A percentile compares a stretch with the other conserved stretches of the same genome.
Conservation (phyloP, 306 rosid species). For the Casuarina cunninghamiana region DNA sequence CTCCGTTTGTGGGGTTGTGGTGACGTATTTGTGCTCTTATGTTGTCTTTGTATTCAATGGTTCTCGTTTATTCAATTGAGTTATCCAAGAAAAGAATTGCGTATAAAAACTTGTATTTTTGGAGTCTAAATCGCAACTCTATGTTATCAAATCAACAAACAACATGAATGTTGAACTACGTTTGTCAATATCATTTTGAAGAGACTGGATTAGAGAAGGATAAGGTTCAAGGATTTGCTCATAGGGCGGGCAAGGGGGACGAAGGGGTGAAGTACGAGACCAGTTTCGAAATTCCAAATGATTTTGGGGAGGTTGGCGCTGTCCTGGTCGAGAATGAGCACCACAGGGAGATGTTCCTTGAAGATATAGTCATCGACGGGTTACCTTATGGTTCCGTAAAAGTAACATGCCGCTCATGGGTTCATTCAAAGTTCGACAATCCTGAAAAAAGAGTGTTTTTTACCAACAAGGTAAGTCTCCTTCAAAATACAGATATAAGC, state of each 20-base stretch:
- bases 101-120: too few relatives aligned
- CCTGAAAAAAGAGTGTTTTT: conserved; percentile 57
- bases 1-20: too few relatives aligned
- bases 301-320: conserved; percentile 66
- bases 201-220: conserved; percentile 58
- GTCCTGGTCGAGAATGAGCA: conserved; percentile 69
- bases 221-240: conserved; percentile 47
- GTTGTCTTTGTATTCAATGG: too few relatives aligned
- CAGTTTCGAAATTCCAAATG: conserved; percentile 43
- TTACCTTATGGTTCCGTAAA: conserved; percentile 29
- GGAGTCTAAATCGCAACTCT: too few relatives aligned
- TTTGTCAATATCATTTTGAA: background rate
- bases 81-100: background rate
- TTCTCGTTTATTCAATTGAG: too few relatives aligned
- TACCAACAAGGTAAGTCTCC: conserved; percentile 46
- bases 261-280: conserved; percentile 47
- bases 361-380: conserved; percentile 47
- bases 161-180: too few relatives aligned
- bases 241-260: conserved; percentile 30
- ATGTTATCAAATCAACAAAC: too few relatives aligned
- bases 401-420: conserved; percentile 61
- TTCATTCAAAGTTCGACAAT: conserved; percentile 59
- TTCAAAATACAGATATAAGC: background rate
- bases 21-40: too few relatives aligned
- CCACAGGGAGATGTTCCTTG: conserved; percentile 64